These are phyloP conservation scores for Penicillium occitanis DNA, from an alignment of 2,329 filamentous ascomycete genomes.

Conservation along the genomic window DNA sequence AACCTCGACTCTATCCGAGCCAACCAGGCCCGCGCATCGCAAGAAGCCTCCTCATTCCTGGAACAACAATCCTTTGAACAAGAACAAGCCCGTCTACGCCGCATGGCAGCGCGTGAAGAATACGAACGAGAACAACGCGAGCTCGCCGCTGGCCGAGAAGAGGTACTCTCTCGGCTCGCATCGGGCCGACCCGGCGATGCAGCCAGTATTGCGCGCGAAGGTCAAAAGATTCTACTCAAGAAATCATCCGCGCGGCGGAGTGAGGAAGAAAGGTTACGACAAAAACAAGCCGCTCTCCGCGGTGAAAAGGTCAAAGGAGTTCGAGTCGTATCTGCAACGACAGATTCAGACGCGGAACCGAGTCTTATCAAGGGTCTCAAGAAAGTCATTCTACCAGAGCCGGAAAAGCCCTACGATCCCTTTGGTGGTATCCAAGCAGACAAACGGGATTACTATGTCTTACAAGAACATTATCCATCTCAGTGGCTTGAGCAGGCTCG, in stretches of 20 bases:
- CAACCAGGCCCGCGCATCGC: constrained; percentile 50
- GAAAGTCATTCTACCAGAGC: constrained; percentile 59
- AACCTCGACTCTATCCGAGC: constrained; percentile 61
- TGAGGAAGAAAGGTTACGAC: constrained; percentile 50
- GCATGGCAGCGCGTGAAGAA: constrained; percentile 64
- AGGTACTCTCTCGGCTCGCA: constrained; percentile 69
- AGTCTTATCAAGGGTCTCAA: constrained; percentile 77
- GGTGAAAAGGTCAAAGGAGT: constrained; percentile 33
- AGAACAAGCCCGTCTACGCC: constrained; percentile 63
- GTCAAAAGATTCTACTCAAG: constrained; percentile 65
- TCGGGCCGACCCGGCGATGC: constrained; percentile 61
- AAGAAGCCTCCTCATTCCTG: constrained; percentile 50
- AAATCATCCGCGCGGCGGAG: constrained; percentile 65
- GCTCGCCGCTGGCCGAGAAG: constrained; percentile 62
- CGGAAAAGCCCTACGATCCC: constrained; percentile 79
- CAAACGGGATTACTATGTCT: constrained; percentile 65
- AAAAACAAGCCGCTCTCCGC: constrained; percentile 46
- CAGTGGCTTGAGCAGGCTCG: constrained; percentile 68
- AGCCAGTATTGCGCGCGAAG: constrained; percentile 53
- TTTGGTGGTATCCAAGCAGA: constrained; percentile 70
- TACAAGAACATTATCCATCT: constrained; percentile 71
- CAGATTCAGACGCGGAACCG: constrained; percentile 29
- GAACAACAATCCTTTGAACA: constrained; percentile 58
- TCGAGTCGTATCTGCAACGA: constrained; percentile 24
- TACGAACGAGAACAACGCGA: constrained; percentile 69